A percentile compares a stretch with the other conserved stretches of the same genome.
Evolutionary conservation across 306 rosid species (phyloP).

Genomic region (Canavalia gladiata): DNA sequence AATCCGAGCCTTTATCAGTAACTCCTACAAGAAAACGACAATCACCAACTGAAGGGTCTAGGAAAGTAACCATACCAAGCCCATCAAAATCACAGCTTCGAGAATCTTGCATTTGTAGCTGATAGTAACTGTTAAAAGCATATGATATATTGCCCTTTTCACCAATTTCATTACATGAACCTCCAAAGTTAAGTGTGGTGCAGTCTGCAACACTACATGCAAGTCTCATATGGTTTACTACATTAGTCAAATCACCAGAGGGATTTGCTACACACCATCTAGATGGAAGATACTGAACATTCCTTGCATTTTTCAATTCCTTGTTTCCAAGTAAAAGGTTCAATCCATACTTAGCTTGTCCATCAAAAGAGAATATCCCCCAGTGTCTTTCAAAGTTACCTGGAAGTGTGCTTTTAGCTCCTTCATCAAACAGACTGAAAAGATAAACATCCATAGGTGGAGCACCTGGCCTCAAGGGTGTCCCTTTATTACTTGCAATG

Average conservation of each 20-base stretch:
- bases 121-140: conserved; percentile 96
- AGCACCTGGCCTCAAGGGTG: conserved; percentile 78
- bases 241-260: conserved; percentile 60
- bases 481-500: conserved; percentile 75
- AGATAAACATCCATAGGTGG: conserved; percentile 87
- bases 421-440: conserved; percentile 85
- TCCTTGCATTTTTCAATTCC: conserved; percentile 74
- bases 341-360: conserved; percentile 85
- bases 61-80: conserved; percentile 83
- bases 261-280: conserved; percentile 98
- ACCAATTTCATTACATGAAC: conserved; percentile 90
- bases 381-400: conserved; percentile 98
- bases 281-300: conserved; percentile 85
- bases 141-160: conserved; percentile 89
- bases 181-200: conserved; percentile 90
- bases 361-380: conserved; percentile 95
- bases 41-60: conserved; percentile 86
- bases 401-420: conserved; percentile 86
- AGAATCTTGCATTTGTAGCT: conserved; percentile 82
- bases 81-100: conserved; percentile 90
- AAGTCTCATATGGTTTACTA: conserved; percentile 73
- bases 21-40: conserved; percentile 91
- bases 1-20: conserved; percentile 59
- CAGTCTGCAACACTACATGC: conserved; percentile 94
- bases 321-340: conserved; percentile 82